Evolutionary conservation across 176 grass and related monocot genomes (phyloP), one percentile per base, ranked within the genome.

Genomic region (Musa schizocarpa): DNA sequence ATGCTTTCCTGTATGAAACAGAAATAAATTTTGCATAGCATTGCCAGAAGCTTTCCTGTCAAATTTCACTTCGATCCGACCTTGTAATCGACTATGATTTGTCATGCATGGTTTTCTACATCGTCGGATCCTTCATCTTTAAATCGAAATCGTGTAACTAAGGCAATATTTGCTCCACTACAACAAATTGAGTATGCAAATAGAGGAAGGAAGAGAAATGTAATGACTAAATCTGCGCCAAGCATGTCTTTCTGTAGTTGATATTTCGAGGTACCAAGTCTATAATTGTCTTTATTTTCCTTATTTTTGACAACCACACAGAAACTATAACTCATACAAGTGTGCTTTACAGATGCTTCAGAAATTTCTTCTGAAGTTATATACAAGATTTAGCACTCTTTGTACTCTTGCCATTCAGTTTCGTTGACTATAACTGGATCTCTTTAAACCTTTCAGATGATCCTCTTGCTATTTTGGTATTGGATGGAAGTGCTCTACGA

Each of bases 401-500:
- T 61, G 14, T 9, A 4, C 34, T 43, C 4, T 6, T 6, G n/a
- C n/a, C 57, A 17, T 29, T 49, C 1, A 2, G 29, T 9, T 48
- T 27, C 8, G 9, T 17, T 74, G 53, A 74, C 51, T 13, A 29
- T 34, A 24, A 27, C 14, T 22, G 7, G 10, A 50, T 74, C 34
- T 43, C 34, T 43, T 56, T 56, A 9, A 16, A 27, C 57, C 17
- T 56, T 73, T 55, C 57, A 74, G 72, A 74, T 34, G 52, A 74
- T 56, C 72, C 72, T 56, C 72, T 74, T 57, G 72, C 29, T 27
- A 54, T 74, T 55, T 74, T 10, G 53, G 53, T 56, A 26, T 56
- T 74, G 72, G 72, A 74, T 74, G 72, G 72, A 74, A 53, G 72
- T 56, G 52, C 53, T 8, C n/a, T 74, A 23, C 72, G 6, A 17